Evolutionary conservation across 2,329 filamentous ascomycete species (phyloP).

Genomic region (Cercospora sojina): DNA sequence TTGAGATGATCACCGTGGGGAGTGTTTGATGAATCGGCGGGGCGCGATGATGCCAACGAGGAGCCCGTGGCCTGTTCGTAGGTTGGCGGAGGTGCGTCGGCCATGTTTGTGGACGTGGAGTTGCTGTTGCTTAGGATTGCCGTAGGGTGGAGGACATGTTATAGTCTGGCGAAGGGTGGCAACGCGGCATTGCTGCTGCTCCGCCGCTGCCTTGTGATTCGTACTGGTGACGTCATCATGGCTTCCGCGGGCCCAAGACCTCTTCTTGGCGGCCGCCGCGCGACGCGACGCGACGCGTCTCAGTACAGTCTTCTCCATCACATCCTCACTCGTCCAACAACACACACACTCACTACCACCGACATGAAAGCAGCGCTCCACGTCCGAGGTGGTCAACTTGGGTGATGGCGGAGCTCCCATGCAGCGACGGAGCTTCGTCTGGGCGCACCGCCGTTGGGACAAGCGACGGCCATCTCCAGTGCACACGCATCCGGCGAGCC

Average conservation of each 20-base stretch:
- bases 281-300: not conserved
- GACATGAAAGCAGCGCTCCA: not conserved
- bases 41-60: conserved; percentile 19
- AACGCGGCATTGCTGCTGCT: conserved; percentile 7
- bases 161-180: not conserved
- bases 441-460: not conserved
- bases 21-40: conserved; percentile 7
- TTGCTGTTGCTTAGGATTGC: not conserved
- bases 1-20: conserved; percentile 26
- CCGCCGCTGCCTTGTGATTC: not conserved
- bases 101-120: conserved; percentile 14
- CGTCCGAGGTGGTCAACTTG: not conserved
- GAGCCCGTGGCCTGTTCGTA: conserved; percentile 29
- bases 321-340: not conserved
- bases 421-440: not conserved
- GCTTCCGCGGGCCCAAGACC: not conserved
- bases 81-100: conserved; percentile 25
- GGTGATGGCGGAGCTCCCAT: not conserved
- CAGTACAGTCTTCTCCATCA: not conserved
- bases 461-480: not conserved
- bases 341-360: not conserved
- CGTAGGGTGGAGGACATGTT: not conserved
- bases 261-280: not conserved
- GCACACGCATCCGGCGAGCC: not conserved
- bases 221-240: not conserved